Conservation (phyloP, 2,329 filamentous ascomycete genomes). For the Sordariomycetes sp. region DNA sequence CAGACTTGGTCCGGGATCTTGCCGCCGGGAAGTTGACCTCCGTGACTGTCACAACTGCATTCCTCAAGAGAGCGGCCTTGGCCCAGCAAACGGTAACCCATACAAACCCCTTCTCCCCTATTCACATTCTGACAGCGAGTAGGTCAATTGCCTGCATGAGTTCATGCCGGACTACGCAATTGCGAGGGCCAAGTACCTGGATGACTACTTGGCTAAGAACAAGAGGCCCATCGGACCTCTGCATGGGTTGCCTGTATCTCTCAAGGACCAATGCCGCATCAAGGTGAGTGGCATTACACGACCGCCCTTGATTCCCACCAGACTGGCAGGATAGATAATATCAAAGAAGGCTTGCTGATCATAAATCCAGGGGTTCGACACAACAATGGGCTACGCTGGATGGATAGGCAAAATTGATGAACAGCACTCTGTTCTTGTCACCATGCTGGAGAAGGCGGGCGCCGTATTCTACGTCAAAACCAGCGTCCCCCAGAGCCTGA, state of each 20-base stretch:
- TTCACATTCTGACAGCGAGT: constrained; percentile 3
- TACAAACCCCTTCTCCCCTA: not conserved
- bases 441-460: constrained; percentile 35
- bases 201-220: constrained; percentile 25
- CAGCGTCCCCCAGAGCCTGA: constrained; percentile 51
- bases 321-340: constrained; percentile 34
- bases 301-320: constrained; percentile 33
- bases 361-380: constrained; percentile 26
- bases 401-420: constrained; percentile 12
- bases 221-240: constrained; percentile 41
- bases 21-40: constrained; percentile 21
- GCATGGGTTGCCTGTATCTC: constrained; percentile 46
- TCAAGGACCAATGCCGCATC: constrained; percentile 27
- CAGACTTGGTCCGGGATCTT: constrained; percentile 14
- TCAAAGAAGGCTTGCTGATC: constrained; percentile 35
- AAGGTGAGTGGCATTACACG: constrained; percentile 12
- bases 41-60: constrained; percentile 33
- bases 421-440: constrained; percentile 34
- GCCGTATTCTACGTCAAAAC: constrained; percentile 58
- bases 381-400: constrained; percentile 37
- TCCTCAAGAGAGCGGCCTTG: constrained; percentile 40
- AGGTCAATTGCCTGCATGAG: constrained; percentile 41
- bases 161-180: constrained; percentile 39
- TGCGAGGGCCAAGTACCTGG: constrained; percentile 23
- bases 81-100: constrained; percentile 44